A percentile compares a stretch with the other conserved stretches of the same genome.
phyloP scores from a whole-genome alignment of 805 yeast genomes.

The Metschnikowia continentalis region DNA sequence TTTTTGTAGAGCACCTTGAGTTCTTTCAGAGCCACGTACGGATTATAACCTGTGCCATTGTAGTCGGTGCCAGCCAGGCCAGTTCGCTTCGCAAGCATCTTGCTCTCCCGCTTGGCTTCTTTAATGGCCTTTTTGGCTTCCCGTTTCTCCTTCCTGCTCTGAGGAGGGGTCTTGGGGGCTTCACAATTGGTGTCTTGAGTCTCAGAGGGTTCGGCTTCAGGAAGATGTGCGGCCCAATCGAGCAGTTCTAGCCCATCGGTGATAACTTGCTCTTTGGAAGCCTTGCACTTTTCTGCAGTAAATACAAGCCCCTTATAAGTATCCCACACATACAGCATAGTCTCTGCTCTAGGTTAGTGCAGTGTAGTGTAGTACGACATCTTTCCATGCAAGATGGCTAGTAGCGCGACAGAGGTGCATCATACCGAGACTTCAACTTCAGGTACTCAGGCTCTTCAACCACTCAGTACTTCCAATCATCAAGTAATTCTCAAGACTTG shows the following conservation, averaged over 20 bases:
- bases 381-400: not conserved
- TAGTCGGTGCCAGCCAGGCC: not conserved
- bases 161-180: not conserved
- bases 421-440: not conserved
- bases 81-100: not conserved
- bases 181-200: not conserved
- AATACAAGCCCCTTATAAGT: conserved; percentile 19
- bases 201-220: not conserved
- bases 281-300: conserved; percentile 4
- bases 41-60: conserved; percentile 4
- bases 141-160: conserved; percentile 10
- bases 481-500: not conserved
- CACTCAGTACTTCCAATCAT: not conserved
- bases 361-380: not conserved
- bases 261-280: not conserved
- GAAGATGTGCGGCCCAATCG: conserved; percentile 10
- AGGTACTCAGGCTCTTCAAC: not conserved
- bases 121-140: conserved; percentile 3
- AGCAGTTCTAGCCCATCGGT: conserved; percentile 14
- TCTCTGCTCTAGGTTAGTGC: not conserved
- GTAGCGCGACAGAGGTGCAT: conserved; percentile 1
- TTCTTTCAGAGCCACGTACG: conserved; percentile 8
- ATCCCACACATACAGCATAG: conserved; percentile 15
- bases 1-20: conserved; percentile 5
- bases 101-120: not conserved